Evolutionary conservation across 129 eudicot species (phyloP), one percentile per base, ranked within the genome.

Genomic region (Apium graveolens): DNA sequence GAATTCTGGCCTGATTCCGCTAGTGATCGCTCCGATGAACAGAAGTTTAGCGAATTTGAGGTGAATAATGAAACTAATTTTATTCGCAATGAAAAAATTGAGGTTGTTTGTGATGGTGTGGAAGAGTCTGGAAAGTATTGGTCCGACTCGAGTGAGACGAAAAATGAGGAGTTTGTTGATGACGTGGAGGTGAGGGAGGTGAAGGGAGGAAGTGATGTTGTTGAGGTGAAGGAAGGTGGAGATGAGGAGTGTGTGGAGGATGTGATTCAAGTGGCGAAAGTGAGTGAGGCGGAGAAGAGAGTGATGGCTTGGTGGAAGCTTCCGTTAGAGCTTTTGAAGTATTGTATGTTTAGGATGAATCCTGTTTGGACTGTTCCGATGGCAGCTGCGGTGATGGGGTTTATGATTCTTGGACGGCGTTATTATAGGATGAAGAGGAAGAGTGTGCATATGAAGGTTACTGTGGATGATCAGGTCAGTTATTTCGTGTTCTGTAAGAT

Each of bases 301-400:
- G 69, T 83, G 27, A 55, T 83, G 42, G 91, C 88, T 8, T 90
- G 97, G 99, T 90, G 99, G 99, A 95, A 87, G 91, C 78, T 91
- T 75, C 98, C 98, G 17, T 39, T 88, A 71, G 97, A 91, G 81
- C 83, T 94, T 79, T 78, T 95, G 78, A 91, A 80, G 55, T 90
- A 88, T 79, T 91, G 92, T 86, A 76, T 90, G 75, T 83, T 90
- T 51, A 95, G 83, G 88, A 92, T 86, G 41, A 94, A 87, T 77
- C 98, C 98, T 2, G 90, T 86, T 18, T 95, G 98, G 98, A 82
- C 91, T 46, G 76, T 95, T 20, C 90, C 98, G 11, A 83, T 92
- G 55, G 98, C 93, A 0, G 98, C 97, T 77, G 98, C 98, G 24
- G 79, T 90, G 70, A 77, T 95, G 94, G 97, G 98, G 6, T 88